These are phyloP conservation scores for Trichosanthes truncata DNA, from an alignment of 306 rosid species.

Conservation along the genomic window DNA sequence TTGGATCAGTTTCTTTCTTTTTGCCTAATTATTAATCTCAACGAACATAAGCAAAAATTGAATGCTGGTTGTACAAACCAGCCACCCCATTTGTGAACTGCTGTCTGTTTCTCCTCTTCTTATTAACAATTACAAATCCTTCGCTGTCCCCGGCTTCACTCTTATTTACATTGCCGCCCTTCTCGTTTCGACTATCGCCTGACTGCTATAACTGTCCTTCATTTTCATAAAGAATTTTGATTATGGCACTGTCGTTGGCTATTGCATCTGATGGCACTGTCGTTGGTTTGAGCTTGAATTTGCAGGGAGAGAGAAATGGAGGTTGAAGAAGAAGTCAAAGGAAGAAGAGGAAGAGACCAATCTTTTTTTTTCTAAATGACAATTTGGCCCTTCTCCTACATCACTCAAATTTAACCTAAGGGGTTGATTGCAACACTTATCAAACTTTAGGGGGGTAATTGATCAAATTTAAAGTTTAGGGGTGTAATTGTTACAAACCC, in stretches of 20 bases:
- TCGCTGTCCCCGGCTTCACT: constrained; percentile 42
- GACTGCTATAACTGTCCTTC: constrained; percentile 34
- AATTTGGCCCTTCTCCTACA: too few relatives aligned
- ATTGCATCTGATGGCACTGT: constrained; percentile 58
- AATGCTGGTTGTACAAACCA: constrained; percentile 62
- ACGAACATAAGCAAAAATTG: constrained; percentile 76
- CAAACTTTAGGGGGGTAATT: too few relatives aligned
- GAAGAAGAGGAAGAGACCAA: too few relatives aligned
- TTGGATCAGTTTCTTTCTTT: background rate
- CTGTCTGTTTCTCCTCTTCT: constrained; percentile 61
- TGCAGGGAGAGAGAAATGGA: too few relatives aligned
- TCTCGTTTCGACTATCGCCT: constrained; percentile 21
- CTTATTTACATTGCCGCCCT: constrained; percentile 23
- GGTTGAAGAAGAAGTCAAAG: too few relatives aligned
- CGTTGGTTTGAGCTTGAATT: too few relatives aligned
- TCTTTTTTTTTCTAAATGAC: too few relatives aligned
- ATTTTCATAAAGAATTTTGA: constrained; percentile 47
- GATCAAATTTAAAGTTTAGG: too few relatives aligned
- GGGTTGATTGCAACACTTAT: too few relatives aligned
- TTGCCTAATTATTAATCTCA: constrained; percentile 23
- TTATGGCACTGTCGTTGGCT: constrained; percentile 71
- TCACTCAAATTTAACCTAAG: too few relatives aligned
- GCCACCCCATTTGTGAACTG: constrained; percentile 52
- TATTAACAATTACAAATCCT: constrained; percentile 64
- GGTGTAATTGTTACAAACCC: too few relatives aligned